phyloP scores from a whole-genome alignment of 352 stramenopile genomes.

The Elongisporangium senticosum region DNA sequence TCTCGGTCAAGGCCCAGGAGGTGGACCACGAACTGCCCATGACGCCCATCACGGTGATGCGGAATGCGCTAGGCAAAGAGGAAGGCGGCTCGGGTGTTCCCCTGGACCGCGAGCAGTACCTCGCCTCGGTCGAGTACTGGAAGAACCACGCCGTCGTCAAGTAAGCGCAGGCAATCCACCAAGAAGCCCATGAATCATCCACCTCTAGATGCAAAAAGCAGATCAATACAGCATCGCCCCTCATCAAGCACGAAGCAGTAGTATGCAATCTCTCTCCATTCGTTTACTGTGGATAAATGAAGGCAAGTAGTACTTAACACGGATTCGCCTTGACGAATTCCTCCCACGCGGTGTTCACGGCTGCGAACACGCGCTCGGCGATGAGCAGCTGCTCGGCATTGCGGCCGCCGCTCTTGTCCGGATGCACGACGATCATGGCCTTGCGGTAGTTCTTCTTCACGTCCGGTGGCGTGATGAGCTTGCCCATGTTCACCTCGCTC shows the following conservation, averaged over 20 bases:
- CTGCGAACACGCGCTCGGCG: conserved; percentile 87
- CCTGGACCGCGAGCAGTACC: conserved; percentile 73
- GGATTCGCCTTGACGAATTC: conserved; percentile 78
- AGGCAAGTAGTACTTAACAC: conserved; percentile 28
- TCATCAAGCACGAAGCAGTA: neutral
- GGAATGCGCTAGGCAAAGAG: conserved; percentile 96
- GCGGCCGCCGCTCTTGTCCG: conserved; percentile 84
- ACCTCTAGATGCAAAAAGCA: conserved; percentile 10
- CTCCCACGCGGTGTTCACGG: conserved; percentile 87
- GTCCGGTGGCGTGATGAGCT: conserved; percentile 85
- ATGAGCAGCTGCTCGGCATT: conserved; percentile 87
- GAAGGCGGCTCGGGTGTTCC: conserved; percentile 87
- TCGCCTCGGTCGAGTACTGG: conserved; percentile 87
- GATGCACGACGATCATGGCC: conserved; percentile 91
- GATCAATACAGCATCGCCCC: conserved; percentile 9
- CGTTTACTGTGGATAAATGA: conserved; percentile 15
- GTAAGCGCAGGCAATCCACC: conserved; percentile 28
- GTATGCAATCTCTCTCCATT: conserved; percentile 17
- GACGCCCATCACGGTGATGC: conserved; percentile 98
- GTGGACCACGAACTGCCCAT: conserved; percentile 95
- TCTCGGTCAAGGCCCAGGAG: conserved; percentile 97
- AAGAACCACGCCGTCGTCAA: conserved; percentile 79
- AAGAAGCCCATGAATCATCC: neutral
- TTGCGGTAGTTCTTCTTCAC: conserved; percentile 91
- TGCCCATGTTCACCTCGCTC: conserved; percentile 87